phyloP scores from a whole-genome alignment of 768 basidiomycete genomes.

The Sistotremastrum suecicum region DNA sequence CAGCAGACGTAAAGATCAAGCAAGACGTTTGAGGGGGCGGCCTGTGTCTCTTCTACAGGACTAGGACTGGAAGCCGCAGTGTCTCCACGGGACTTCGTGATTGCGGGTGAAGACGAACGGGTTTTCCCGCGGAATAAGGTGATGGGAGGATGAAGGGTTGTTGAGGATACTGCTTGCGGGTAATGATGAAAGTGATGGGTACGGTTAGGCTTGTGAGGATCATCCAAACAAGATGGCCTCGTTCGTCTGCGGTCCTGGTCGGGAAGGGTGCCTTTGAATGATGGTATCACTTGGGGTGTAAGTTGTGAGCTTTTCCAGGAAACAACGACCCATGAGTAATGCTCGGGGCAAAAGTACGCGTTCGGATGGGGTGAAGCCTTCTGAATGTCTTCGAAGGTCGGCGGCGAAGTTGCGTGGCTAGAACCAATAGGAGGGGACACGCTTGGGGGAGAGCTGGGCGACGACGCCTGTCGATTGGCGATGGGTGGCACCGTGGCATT shows the following conservation, averaged over 20 bases:
- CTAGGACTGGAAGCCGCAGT: too few relatives aligned
- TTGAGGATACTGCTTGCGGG: conserved; percentile 52
- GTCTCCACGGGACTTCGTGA: too few relatives aligned
- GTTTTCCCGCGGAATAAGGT: conserved; percentile 44
- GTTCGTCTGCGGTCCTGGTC: conserved; percentile 35
- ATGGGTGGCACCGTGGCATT: conserved; percentile 24
- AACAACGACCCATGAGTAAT: conserved; percentile 73
- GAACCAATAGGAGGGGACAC: conserved; percentile 8
- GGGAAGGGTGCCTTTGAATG: conserved; percentile 41
- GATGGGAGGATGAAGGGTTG: conserved; percentile 48
- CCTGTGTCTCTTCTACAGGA: neutral
- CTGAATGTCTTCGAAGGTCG: conserved; percentile 50
- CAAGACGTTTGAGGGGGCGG: conserved; percentile 25
- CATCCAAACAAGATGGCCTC: conserved; percentile 38
- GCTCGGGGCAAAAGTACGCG: conserved; percentile 70
- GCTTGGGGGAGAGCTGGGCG: conserved; percentile 11
- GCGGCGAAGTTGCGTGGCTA: conserved; percentile 17
- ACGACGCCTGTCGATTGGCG: conserved; percentile 10
- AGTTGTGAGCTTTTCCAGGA: conserved; percentile 51
- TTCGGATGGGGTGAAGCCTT: conserved; percentile 67
- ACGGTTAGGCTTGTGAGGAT: conserved; percentile 39
- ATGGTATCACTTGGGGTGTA: conserved; percentile 43
- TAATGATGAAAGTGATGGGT: conserved; percentile 80
- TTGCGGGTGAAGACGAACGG: conserved; percentile 2
- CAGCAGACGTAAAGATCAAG: conserved; percentile 77